Evolutionary conservation across 345 rosid genomes (phyloP).

Genomic region (Murraya koenigii): DNA sequence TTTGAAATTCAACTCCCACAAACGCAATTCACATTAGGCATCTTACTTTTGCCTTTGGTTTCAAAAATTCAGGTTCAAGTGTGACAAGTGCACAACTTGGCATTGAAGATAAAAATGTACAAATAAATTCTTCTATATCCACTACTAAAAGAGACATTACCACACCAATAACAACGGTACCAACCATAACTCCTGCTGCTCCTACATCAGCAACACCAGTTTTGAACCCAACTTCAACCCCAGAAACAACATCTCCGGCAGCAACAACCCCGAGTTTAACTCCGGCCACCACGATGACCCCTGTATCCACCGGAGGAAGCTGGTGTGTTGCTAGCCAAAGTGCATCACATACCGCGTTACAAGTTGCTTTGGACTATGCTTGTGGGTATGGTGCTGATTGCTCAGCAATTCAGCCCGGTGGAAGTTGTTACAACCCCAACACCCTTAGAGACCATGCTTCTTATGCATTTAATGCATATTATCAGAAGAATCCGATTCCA

Average conservation of each 20-base stretch:
- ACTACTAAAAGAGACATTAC: slow-evolving; percentile 46
- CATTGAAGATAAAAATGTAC: neutral
- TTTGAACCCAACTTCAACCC: slow-evolving; percentile 44
- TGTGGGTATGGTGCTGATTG: slow-evolving; percentile 88
- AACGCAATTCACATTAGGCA: neutral
- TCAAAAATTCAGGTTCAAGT: slow-evolving; percentile 31
- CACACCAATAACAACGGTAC: slow-evolving; percentile 62
- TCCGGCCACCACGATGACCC: slow-evolving; percentile 19
- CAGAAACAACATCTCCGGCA: slow-evolving; percentile 38
- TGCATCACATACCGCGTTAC: slow-evolving; percentile 59
- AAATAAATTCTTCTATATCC: slow-evolving; percentile 6
- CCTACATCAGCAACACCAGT: slow-evolving; percentile 34
- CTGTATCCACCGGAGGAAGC: slow-evolving; percentile 41
- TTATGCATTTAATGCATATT: slow-evolving; percentile 73
- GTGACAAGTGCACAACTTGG: neutral
- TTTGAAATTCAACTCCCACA: neutral
- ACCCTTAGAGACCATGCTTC: slow-evolving; percentile 70
- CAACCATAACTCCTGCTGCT: slow-evolving; percentile 34
- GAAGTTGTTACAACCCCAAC: slow-evolving; percentile 62
- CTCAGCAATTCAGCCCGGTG: slow-evolving; percentile 55
- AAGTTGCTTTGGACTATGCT: slow-evolving; percentile 82
- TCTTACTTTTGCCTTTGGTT: neutral
- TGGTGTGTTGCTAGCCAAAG: slow-evolving; percentile 88
- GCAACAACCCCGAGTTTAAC: slow-evolving; percentile 25
- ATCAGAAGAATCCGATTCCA: slow-evolving; percentile 69